Percentiles rank a stretch among this genome's conserved stretches.
Evolutionary conservation across 257 asterid species (phyloP).

Genomic region (Petrea volubilis): DNA sequence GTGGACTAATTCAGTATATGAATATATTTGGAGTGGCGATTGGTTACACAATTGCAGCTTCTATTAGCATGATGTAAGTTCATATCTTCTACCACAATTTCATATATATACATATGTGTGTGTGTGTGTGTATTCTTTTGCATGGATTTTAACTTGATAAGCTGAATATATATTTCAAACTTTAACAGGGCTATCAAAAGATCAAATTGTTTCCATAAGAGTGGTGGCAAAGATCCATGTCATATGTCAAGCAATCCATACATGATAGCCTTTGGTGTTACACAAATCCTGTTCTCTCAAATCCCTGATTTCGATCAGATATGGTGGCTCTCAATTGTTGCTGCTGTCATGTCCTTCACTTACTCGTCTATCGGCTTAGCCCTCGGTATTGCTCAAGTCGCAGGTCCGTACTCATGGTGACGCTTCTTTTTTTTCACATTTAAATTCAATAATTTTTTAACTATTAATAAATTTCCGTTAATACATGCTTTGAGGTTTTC

Average conservation of each 20-base stretch:
- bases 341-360: slow-evolving; percentile 58
- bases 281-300: slow-evolving; percentile 55
- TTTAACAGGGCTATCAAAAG: slow-evolving; percentile 51
- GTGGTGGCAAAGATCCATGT: slow-evolving; percentile 48
- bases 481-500: too few relatives aligned
- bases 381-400: slow-evolving; percentile 46
- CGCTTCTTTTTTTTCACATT: not conserved
- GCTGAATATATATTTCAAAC: not conserved
- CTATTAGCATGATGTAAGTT: slow-evolving; percentile 60
- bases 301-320: slow-evolving; percentile 57
- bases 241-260: slow-evolving; percentile 56
- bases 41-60: slow-evolving; percentile 59
- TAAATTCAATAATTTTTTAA: too few relatives aligned
- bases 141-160: not conserved
- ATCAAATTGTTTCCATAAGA: slow-evolving; percentile 55
- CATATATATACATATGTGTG: too few relatives aligned
- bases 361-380: slow-evolving; percentile 55
- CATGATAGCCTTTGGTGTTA: slow-evolving; percentile 54
- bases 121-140: too few relatives aligned
- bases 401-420: slow-evolving; percentile 21
- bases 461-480: too few relatives aligned
- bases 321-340: slow-evolving; percentile 54
- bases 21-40: slow-evolving; percentile 55
- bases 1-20: slow-evolving; percentile 47
- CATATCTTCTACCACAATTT: not conserved